phyloP scores from a whole-genome alignment of 495 filamentous ascomycete species.

The Cercophora sp. region DNA sequence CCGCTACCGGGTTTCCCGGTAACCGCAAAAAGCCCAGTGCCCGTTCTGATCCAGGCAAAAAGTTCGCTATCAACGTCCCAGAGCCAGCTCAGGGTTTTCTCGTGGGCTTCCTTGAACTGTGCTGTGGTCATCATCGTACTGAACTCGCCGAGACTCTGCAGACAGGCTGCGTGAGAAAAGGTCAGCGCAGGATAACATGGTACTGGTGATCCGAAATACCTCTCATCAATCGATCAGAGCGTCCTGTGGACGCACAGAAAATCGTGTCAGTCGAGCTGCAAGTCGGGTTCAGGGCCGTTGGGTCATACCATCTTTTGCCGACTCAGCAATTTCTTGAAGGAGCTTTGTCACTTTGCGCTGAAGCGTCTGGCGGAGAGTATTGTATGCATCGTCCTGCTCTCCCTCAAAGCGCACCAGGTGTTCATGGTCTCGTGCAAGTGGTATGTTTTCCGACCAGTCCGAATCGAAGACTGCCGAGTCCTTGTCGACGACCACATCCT shows the following conservation, averaged over 20 bases:
- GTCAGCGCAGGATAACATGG: neutral
- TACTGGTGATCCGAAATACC: neutral
- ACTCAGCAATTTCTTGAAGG: constrained; percentile 1
- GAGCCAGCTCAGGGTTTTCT: constrained; percentile 8
- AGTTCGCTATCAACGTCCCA: constrained; percentile 8
- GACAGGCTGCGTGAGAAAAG: neutral
- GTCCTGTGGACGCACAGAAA: neutral
- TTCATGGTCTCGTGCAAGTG: constrained; percentile 9
- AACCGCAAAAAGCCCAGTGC: constrained; percentile 5
- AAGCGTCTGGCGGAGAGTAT: constrained; percentile 7
- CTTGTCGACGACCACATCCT: constrained; percentile 13
- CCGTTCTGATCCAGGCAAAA: neutral
- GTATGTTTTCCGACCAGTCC: constrained; percentile 9
- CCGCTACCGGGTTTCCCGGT: constrained; percentile 13
- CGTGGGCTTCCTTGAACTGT: constrained; percentile 4
- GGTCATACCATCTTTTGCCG: neutral
- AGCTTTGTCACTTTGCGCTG: constrained; percentile 6
- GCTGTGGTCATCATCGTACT: constrained; percentile 3
- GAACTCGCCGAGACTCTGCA: constrained; percentile 21
- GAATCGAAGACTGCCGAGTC: constrained; percentile 10
- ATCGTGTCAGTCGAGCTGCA: neutral
- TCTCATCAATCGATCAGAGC: constrained; percentile 1
- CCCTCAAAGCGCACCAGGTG: constrained; percentile 11
- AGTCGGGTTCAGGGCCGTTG: neutral
- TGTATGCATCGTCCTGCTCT: constrained; percentile 5